phyloP scores from a whole-genome alignment of 2,329 filamentous ascomycete species.

The Lasiodiplodia sp. region DNA sequence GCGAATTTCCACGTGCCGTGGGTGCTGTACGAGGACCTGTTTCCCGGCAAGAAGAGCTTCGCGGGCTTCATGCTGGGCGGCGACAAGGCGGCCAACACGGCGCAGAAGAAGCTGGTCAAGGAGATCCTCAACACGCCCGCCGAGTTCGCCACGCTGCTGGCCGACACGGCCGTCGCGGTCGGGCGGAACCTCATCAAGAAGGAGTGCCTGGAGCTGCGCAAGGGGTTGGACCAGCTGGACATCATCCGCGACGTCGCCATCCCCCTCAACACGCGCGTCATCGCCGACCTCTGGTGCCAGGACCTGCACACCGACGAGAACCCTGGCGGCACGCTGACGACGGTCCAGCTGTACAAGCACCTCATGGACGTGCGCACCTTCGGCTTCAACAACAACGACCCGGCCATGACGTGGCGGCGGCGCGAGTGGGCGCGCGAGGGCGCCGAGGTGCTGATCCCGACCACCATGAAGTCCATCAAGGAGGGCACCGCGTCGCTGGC shows the following conservation, averaged over 20 bases:
- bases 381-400: constrained; percentile 58
- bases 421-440: constrained; percentile 54
- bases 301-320: constrained; percentile 34
- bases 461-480: constrained; percentile 12
- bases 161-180: constrained; percentile 1
- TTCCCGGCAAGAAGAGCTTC: constrained; percentile 32
- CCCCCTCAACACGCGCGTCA: constrained; percentile 38
- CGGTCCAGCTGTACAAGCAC: constrained; percentile 62
- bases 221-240: constrained; percentile 25
- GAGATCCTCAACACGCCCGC: constrained; percentile 27
- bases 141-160: constrained; percentile 28
- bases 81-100: constrained; percentile 27
- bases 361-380: constrained; percentile 56
- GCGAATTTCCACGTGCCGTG: constrained; percentile 30
- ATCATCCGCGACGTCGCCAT: constrained; percentile 32
- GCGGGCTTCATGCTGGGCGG: constrained; percentile 31
- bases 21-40: constrained; percentile 30
- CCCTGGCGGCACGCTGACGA: constrained; percentile 50
- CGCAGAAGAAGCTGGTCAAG: constrained; percentile 26
- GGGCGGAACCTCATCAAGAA: constrained; percentile 5
- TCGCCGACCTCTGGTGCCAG: constrained; percentile 38
- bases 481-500: neutral
- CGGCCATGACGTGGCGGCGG: constrained; percentile 56
- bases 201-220: constrained; percentile 12
- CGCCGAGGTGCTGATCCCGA: constrained; percentile 43